These are phyloP conservation scores for Poronia punctata DNA, from an alignment of 495 filamentous ascomycete species.

Conservation along the genomic window DNA sequence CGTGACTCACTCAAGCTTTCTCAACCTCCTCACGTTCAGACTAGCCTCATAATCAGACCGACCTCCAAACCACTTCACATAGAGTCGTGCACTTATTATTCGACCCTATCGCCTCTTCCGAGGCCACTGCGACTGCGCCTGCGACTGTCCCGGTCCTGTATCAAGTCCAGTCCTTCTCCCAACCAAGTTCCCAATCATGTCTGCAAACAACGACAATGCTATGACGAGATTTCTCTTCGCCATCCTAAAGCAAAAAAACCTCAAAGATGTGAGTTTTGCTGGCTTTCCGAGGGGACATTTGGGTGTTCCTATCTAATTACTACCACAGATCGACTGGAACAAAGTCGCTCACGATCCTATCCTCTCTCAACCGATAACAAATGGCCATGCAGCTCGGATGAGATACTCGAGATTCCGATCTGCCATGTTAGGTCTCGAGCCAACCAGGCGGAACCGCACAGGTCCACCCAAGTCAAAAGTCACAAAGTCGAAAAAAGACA, in stretches of 20 bases:
- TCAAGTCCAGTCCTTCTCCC: constrained; percentile 4
- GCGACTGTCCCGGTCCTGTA: constrained; percentile 1
- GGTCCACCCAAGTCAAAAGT: constrained; percentile 26
- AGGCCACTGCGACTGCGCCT: too few species aligned
- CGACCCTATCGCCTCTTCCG: constrained; percentile 11
- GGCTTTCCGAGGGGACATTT: background rate
- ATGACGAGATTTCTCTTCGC: constrained; percentile 64
- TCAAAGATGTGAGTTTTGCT: constrained; percentile 55
- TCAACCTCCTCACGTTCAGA: constrained; percentile 20
- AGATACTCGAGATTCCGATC: constrained; percentile 63
- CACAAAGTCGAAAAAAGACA: constrained; percentile 36
- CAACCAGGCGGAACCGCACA: constrained; percentile 33
- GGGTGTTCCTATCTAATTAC: constrained; percentile 2
- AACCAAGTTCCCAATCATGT: constrained; percentile 28
- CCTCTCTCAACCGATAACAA: constrained; percentile 55
- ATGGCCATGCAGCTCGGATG: constrained; percentile 78
- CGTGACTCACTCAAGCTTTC: constrained; percentile 31
- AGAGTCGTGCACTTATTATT: constrained; percentile 24
- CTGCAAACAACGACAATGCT: constrained; percentile 41
- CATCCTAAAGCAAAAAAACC: constrained; percentile 67
- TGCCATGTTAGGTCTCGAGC: constrained; percentile 35
- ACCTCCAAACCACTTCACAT: constrained; percentile 14
- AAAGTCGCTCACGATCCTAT: constrained; percentile 51
- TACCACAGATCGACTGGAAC: constrained; percentile 63
- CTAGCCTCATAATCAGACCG: constrained; percentile 12